These are phyloP conservation scores for Chlorella variabilis DNA, from an alignment of 163 green algal genomes.

Conservation along the genomic window DNA sequence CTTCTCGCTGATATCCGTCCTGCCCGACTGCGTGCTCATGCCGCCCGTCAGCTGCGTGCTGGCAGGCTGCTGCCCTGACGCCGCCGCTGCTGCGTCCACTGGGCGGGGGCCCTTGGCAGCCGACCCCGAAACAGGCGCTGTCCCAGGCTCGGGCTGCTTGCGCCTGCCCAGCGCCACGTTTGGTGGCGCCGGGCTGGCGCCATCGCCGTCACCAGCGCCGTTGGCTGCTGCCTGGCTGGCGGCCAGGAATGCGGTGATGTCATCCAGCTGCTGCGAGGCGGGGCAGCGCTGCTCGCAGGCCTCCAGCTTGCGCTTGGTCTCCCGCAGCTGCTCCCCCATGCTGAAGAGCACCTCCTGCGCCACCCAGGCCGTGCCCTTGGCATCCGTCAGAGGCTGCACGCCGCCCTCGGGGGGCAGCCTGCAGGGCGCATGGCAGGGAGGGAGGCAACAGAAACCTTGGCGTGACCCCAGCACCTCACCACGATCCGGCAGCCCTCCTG, in stretches of 20 bases:
- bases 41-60: conserved; percentile 28
- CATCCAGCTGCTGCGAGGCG: conserved; percentile 15
- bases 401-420: conserved; percentile 4
- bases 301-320: background rate
- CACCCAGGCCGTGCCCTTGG: conserved; percentile 2
- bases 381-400: background rate
- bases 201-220: background rate
- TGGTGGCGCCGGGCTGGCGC: background rate
- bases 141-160: conserved; percentile 6
- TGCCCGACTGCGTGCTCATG: background rate
- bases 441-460: too few relatives aligned
- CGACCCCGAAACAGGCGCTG: background rate
- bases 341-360: conserved; percentile 24
- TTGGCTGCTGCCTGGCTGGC: background rate
- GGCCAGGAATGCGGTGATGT: conserved; percentile 1
- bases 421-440: background rate
- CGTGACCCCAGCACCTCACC: too few relatives aligned
- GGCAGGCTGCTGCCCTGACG: background rate
- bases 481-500: too few relatives aligned
- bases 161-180: background rate
- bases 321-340: background rate
- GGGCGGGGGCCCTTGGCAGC: conserved; percentile 14
- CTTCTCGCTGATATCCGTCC: too few relatives aligned
- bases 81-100: background rate
- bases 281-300: conserved; percentile 18